phyloP scores from a whole-genome alignment of 2,329 filamentous ascomycete genomes.

The Colletotrichum tabaci region DNA sequence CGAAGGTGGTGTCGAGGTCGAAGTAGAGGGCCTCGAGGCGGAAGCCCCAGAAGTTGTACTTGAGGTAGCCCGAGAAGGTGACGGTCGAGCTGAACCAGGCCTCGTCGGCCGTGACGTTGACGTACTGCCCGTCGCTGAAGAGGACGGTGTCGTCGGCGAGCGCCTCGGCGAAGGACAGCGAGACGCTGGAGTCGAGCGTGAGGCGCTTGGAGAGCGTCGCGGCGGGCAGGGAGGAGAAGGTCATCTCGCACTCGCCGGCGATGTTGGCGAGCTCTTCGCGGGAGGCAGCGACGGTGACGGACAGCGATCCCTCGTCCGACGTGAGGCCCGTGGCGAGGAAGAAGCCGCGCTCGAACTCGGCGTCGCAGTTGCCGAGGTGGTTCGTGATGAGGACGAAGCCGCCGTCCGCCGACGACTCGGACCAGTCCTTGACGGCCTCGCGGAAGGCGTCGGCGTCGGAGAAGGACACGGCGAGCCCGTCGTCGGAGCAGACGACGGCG shows the following conservation, averaged over 20 bases:
- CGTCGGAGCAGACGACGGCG: conserved; percentile 37
- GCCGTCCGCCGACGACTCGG: conserved; percentile 19
- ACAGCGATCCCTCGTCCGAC: conserved; percentile 47
- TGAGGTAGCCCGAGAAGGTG: conserved; percentile 59
- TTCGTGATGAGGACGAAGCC: conserved; percentile 59
- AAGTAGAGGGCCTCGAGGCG: conserved; percentile 56
- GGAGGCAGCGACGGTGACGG: conserved; percentile 50
- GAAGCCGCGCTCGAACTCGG: conserved; percentile 56
- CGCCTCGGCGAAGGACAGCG: conserved; percentile 43
- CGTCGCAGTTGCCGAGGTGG: conserved; percentile 58
- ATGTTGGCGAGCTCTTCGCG: conserved; percentile 52
- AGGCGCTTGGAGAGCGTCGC: conserved; percentile 46
- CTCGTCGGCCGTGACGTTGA: conserved; percentile 53
- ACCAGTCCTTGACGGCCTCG: conserved; percentile 44
- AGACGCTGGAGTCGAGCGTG: conserved; percentile 46
- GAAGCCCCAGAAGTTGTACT: conserved; percentile 55
- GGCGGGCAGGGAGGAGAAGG: conserved; percentile 48
- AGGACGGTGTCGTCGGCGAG: conserved; percentile 49
- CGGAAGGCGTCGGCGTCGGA: conserved; percentile 36
- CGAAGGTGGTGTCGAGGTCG: conserved; percentile 58
- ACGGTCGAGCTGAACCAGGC: conserved; percentile 54
- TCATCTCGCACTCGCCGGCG: conserved; percentile 49
- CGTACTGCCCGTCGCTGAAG: conserved; percentile 49
- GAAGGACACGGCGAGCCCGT: conserved; percentile 44
- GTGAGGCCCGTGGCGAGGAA: conserved; percentile 52